Evolutionary conservation across 805 yeast genomes (phyloP).

Genomic region (Ogataea nitratoaversa): DNA sequence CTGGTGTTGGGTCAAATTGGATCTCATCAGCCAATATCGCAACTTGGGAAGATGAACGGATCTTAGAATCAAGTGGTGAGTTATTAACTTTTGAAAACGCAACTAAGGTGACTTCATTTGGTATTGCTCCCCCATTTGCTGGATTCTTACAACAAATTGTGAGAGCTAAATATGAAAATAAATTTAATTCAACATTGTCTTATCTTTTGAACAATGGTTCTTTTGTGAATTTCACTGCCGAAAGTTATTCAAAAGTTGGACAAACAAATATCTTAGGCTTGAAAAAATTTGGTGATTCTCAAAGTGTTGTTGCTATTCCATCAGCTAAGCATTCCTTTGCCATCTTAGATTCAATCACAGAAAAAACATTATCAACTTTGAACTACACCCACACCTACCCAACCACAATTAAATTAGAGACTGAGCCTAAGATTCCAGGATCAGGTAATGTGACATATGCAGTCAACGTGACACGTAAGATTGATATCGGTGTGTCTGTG

Average conservation of each 20-base stretch:
- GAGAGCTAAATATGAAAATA: slow-evolving; percentile 31
- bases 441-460: slow-evolving; percentile 26
- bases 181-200: slow-evolving; percentile 32
- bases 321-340: slow-evolving; percentile 23
- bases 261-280: slow-evolving; percentile 38
- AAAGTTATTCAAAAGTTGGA: slow-evolving; percentile 27
- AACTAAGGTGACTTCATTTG: slow-evolving; percentile 29
- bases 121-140: slow-evolving; percentile 35
- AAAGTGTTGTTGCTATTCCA: slow-evolving; percentile 26
- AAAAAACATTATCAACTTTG: slow-evolving; percentile 16
- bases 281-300: slow-evolving; percentile 36
- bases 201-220: slow-evolving; percentile 38
- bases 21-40: slow-evolving; percentile 52
- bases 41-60: slow-evolving; percentile 46
- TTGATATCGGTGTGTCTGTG: slow-evolving; percentile 13
- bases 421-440: slow-evolving; percentile 11
- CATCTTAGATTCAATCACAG: slow-evolving; percentile 19
- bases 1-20: slow-evolving; percentile 53
- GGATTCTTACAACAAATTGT: slow-evolving; percentile 37
- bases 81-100: slow-evolving; percentile 27
- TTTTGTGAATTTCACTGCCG: slow-evolving; percentile 27
- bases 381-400: slow-evolving; percentile 28
- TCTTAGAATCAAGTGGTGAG: slow-evolving; percentile 38
- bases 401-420: slow-evolving; percentile 21
- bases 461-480: slow-evolving; percentile 26